Conservation (phyloP, 1,284 basidiomycete genomes). For the Ceratobasidium sp. region DNA sequence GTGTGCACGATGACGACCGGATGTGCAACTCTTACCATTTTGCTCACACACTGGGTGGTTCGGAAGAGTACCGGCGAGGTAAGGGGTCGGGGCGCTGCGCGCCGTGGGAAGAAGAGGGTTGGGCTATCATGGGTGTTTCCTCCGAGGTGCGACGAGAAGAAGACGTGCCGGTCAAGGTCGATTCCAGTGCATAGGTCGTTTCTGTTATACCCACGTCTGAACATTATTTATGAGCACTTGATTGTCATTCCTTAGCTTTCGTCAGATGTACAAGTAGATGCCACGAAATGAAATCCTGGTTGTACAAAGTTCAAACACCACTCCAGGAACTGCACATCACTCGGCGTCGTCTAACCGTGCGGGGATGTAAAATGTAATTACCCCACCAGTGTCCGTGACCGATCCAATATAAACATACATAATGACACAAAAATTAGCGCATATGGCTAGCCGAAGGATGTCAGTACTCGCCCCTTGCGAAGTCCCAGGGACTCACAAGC, state of each 20-base stretch:
- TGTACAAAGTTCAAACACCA: background rate
- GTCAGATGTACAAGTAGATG: background rate
- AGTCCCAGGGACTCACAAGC: slow-evolving; percentile 64
- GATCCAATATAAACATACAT: slow-evolving; percentile 91
- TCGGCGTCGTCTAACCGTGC: slow-evolving; percentile 46
- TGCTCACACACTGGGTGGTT: slow-evolving; percentile 17
- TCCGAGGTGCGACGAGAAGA: slow-evolving; percentile 1
- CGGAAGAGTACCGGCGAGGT: background rate
- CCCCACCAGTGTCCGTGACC: slow-evolving; percentile 78
- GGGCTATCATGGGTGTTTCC: slow-evolving; percentile 19
- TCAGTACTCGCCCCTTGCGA: background rate
- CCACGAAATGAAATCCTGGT: background rate
- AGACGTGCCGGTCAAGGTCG: slow-evolving; percentile 7
- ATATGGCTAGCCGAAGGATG: slow-evolving; percentile 65
- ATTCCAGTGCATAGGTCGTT: background rate
- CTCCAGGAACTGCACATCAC: background rate
- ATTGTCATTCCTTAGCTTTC: background rate
- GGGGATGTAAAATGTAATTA: slow-evolving; percentile 89
- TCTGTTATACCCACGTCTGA: background rate
- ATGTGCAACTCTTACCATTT: slow-evolving; percentile 14
- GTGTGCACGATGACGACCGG: slow-evolving; percentile 24
- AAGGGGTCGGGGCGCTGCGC: slow-evolving; percentile 15
- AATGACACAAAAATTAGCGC: slow-evolving; percentile 84
- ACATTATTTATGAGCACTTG: background rate
- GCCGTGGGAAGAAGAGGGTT: slow-evolving; percentile 31